Conservation (phyloP, 176 grass and related monocot species). For the Musa schizocarpa region DNA sequence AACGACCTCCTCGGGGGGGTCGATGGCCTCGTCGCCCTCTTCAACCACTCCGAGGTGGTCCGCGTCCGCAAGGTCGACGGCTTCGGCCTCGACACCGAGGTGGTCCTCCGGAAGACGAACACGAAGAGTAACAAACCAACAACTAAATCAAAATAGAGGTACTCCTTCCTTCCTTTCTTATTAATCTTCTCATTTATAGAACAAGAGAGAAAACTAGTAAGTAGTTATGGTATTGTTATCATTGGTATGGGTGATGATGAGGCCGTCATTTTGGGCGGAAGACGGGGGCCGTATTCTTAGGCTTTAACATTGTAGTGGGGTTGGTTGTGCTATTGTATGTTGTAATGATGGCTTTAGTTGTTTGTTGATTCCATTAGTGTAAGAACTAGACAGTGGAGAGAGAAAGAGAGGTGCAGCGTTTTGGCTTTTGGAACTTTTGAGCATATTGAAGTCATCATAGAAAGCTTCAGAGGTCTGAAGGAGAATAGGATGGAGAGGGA, state of each 20-base stretch:
- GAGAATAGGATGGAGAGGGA: background rate
- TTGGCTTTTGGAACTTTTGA: background rate
- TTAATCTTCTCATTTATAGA: background rate
- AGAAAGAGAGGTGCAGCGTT: background rate
- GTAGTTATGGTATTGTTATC: background rate
- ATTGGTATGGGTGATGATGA: background rate
- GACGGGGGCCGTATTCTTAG: too few relatives aligned
- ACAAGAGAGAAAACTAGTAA: background rate
- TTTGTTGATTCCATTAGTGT: too few relatives aligned
- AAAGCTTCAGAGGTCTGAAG: background rate
- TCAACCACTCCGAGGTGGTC: conserved; percentile 38
- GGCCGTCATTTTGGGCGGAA: background rate
- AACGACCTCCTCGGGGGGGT: conserved; percentile 63
- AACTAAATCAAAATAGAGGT: background rate
- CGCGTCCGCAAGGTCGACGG: conserved; percentile 66
- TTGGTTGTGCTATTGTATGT: too few relatives aligned
- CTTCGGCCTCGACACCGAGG: conserved; percentile 87
- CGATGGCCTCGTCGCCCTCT: conserved; percentile 40
- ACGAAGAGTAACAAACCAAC: background rate
- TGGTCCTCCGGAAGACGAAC: conserved; percentile 58
- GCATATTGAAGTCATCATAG: too few relatives aligned
- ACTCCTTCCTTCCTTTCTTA: background rate
- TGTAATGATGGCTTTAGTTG: too few relatives aligned
- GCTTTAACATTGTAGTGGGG: too few relatives aligned
- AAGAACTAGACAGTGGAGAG: too few relatives aligned